Percentiles rank a stretch among this genome's conserved stretches.
Evolutionary conservation across 1,284 basidiomycete genomes (phyloP).

Genomic region (Marasmius oreades): DNA sequence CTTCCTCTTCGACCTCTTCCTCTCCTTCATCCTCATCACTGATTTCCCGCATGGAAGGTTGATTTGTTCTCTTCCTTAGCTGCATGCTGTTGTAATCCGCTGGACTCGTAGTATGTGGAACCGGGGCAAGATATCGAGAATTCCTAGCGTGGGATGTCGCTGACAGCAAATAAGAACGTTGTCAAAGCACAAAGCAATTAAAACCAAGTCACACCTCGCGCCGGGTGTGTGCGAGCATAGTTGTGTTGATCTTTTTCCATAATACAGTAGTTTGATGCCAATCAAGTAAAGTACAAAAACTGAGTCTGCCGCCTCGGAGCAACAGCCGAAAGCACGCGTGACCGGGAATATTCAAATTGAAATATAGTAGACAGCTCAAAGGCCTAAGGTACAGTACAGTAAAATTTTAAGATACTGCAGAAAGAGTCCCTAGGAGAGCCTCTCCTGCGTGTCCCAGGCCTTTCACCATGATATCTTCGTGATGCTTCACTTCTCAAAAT

Average conservation of each 20-base stretch:
- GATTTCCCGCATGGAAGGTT: slow-evolving; percentile 1
- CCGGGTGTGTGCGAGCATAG: slow-evolving; percentile 2
- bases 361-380: too few relatives aligned
- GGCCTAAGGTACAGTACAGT: too few relatives aligned
- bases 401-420: too few relatives aligned
- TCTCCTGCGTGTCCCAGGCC: slow-evolving; percentile 38
- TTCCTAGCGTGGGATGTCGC: not conserved
- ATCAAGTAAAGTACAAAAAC: not conserved
- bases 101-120: not conserved
- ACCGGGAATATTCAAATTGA: too few relatives aligned
- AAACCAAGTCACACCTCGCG: slow-evolving; percentile 1
- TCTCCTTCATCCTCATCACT: slow-evolving; percentile 23
- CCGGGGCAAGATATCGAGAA: not conserved
- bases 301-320: not conserved
- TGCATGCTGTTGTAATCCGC: not conserved
- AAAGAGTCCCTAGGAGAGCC: slow-evolving; percentile 37
- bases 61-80: slow-evolving; percentile 1
- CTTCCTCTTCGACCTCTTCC: slow-evolving; percentile 24
- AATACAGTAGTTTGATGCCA: slow-evolving; percentile 1
- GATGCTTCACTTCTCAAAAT: slow-evolving; percentile 49
- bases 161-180: not conserved
- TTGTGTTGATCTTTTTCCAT: slow-evolving; percentile 3
- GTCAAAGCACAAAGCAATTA: not conserved
- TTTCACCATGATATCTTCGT: slow-evolving; percentile 39
- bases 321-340: too few relatives aligned